phyloP scores from a whole-genome alignment of 78 protist species.

The Dictyostelium intermedium region DNA sequence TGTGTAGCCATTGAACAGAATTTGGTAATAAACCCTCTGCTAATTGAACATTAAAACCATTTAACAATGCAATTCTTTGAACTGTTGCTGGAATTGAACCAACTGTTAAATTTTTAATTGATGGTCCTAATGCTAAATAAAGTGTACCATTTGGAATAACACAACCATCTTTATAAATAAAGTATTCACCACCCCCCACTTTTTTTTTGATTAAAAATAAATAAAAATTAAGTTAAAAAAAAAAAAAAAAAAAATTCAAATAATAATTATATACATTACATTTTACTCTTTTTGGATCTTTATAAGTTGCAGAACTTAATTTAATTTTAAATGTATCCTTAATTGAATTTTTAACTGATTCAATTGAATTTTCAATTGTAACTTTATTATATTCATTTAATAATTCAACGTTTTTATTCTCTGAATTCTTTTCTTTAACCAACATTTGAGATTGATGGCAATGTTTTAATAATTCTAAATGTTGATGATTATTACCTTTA shows the following conservation, averaged over 20 bases:
- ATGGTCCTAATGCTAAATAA: background rate
- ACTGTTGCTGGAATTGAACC: background rate
- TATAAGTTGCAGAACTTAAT: background rate
- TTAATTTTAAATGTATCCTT: background rate
- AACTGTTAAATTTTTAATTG: background rate
- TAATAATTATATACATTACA: no score
- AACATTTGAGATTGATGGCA: background rate
- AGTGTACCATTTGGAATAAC: background rate
- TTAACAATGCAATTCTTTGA: background rate
- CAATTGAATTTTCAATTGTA: background rate
- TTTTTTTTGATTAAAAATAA: no score
- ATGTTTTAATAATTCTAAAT: background rate
- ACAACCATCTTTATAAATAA: no score
- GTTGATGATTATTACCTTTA: background rate
- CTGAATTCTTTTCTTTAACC: background rate
- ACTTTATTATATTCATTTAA: background rate
- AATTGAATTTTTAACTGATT: background rate
- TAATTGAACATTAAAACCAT: background rate
- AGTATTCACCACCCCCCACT: background rate
- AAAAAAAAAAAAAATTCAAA: no score
- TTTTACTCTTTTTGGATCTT: background rate
- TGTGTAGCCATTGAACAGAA: background rate
- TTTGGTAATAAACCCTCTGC: background rate
- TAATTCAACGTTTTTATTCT: background rate
- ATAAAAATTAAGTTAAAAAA: no score